Evolutionary conservation across 2,329 filamentous ascomycete species (phyloP).

Genomic region (Lasiodiplodia sp.): DNA sequence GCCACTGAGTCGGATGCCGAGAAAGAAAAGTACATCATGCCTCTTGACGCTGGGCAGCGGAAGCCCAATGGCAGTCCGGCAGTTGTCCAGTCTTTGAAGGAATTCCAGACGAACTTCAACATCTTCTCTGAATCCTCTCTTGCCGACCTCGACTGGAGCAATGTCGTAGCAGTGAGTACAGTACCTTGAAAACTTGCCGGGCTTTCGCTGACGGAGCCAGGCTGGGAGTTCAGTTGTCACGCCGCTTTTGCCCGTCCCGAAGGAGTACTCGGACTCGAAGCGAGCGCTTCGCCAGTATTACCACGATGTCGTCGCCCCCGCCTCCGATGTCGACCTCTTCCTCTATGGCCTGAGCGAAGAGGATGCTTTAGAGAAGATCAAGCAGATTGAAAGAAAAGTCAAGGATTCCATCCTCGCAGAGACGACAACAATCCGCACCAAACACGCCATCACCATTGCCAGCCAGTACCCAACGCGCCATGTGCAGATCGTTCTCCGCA

Average conservation of each 20-base stretch:
- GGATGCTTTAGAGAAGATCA: conserved; percentile 82
- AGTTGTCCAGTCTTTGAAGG: conserved; percentile 69
- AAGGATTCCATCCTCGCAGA: conserved; percentile 82
- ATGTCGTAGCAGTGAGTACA: conserved; percentile 68
- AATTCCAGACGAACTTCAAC: conserved; percentile 81
- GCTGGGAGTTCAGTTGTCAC: conserved; percentile 84
- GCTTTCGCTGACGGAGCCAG: background rate
- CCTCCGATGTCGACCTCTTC: conserved; percentile 87
- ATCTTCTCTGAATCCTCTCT: conserved; percentile 83
- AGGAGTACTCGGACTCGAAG: conserved; percentile 54
- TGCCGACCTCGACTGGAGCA: conserved; percentile 79
- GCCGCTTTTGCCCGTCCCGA: conserved; percentile 71
- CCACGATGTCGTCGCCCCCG: conserved; percentile 80
- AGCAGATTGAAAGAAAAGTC: conserved; percentile 77
- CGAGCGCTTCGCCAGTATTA: conserved; percentile 67
- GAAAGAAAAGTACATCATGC: conserved; percentile 73
- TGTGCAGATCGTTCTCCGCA: conserved; percentile 83
- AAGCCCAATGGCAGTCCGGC: conserved; percentile 70
- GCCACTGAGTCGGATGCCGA: conserved; percentile 65
- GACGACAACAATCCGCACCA: conserved; percentile 83
- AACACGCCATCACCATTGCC: conserved; percentile 85
- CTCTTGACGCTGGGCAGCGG: conserved; percentile 67
- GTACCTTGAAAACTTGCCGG: background rate
- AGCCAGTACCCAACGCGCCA: conserved; percentile 85
- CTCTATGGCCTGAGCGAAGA: conserved; percentile 81